phyloP scores from a whole-genome alignment of 371 early-diverging fungal genomes.

The Phascolomyces articulosus region DNA sequence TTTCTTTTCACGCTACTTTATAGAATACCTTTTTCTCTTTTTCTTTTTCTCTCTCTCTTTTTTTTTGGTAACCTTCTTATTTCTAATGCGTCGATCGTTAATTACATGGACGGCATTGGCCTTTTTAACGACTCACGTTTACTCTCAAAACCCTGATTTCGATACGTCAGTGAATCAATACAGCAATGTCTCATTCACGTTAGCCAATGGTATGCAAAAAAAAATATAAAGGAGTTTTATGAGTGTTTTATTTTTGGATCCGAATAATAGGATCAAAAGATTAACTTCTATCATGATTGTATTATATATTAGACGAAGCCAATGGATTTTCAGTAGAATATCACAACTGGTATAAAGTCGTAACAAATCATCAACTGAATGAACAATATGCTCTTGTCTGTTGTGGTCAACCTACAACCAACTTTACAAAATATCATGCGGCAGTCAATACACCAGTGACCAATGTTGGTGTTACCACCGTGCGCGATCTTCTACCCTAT shows the following conservation, averaged over 20 bases:
- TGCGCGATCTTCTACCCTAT: slow-evolving; percentile 17
- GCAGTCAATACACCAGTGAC: slow-evolving; percentile 21
- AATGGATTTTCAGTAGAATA: slow-evolving; percentile 26
- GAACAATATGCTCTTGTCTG: slow-evolving; percentile 27
- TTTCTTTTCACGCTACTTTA: too few species aligned
- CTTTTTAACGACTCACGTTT: background rate
- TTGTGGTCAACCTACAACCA: slow-evolving; percentile 18
- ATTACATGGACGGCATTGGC: background rate
- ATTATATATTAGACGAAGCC: slow-evolving; percentile 5
- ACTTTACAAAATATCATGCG: slow-evolving; percentile 15
- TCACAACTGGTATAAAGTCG: slow-evolving; percentile 25
- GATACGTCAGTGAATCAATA: slow-evolving; percentile 17
- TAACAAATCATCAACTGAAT: slow-evolving; percentile 21
- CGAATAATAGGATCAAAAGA: background rate
- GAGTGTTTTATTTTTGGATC: background rate
- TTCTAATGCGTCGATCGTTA: background rate
- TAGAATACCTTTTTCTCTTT: background rate
- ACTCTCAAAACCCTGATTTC: slow-evolving; percentile 16
- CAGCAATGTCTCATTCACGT: slow-evolving; percentile 6
- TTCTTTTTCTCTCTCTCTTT: too few species aligned
- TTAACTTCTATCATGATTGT: background rate
- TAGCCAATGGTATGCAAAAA: slow-evolving; percentile 13
- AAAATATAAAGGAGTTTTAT: background rate
- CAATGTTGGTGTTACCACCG: slow-evolving; percentile 14
- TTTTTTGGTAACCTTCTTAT: background rate